These are phyloP conservation scores for Senna siamea DNA, from an alignment of 306 rosid genomes.

Conservation along the genomic window DNA sequence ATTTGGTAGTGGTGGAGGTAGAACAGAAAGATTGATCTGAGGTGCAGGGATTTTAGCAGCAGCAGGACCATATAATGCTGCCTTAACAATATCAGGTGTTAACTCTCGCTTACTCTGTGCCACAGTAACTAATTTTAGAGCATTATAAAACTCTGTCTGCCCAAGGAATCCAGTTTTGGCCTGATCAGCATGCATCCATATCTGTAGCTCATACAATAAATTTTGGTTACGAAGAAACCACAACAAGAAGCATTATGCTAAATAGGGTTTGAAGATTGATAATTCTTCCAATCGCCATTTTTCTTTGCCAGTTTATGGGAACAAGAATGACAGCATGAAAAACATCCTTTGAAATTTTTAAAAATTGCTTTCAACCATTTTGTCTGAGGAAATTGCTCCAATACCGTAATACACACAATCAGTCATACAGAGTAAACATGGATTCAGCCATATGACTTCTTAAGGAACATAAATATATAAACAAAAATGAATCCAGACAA, in stretches of 20 bases:
- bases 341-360: neutral
- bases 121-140: constrained; percentile 88
- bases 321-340: neutral
- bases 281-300: neutral
- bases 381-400: neutral
- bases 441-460: neutral
- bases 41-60: constrained; percentile 96
- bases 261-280: constrained; percentile 21
- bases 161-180: constrained; percentile 88
- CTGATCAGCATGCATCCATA: constrained; percentile 95
- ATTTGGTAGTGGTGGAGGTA: constrained; percentile 53
- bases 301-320: neutral
- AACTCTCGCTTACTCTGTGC: constrained; percentile 95
- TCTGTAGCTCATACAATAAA: constrained; percentile 50
- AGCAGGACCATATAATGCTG: constrained; percentile 84
- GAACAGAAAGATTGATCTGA: constrained; percentile 66
- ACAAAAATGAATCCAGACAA: neutral
- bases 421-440: neutral
- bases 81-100: constrained; percentile 88
- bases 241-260: constrained; percentile 24
- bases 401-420: neutral
- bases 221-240: constrained; percentile 15
- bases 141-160: constrained; percentile 84
- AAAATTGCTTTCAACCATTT: neutral
- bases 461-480: neutral